Evolutionary conservation across 2,329 filamentous ascomycete genomes (phyloP), one percentile per base, ranked within the genome.

Genomic region (Aureobasidium sp.): DNA sequence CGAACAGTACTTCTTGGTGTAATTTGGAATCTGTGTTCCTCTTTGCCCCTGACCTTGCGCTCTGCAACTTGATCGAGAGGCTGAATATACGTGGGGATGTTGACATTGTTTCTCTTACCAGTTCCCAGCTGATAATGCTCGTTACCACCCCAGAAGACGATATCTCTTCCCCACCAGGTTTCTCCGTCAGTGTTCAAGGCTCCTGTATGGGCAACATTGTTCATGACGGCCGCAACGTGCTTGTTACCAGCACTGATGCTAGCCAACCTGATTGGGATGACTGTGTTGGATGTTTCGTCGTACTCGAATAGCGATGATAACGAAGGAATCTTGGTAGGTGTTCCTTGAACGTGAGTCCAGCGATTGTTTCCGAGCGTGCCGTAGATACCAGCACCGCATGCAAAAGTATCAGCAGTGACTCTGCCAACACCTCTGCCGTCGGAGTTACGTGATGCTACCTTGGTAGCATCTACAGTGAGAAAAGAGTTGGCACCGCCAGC

Each of bases 121-220:
- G 89, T 97, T 13, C 94, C 94, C 29, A 99, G 83, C 76, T 99
- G 94, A 74, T 89, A 97, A 72, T 87, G 84, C 77, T 97, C 92
- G 70, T 97, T 99, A 59, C 91, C 91, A 65, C 94, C 94, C 90
- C 92, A 99, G 80, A 90, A 95, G 1, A 97, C 74, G 34, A 92
- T 87, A 72, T 97, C 94, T 5, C 88, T 86, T 53, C 94, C 94
- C 84, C 87, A 96, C 72, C 94, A 92, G 1, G 87, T 90, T 69
- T 92, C 88, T 66, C 89, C 88, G 44, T 84, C 78, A 1, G 82
- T 81, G 17, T 73, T 68, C 68, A 65, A 74, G 1, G 86, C 81
- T 17, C 80, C 76, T 36, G 68, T 66, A 63, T 72, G 71, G 6
- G 92, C 81, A 34, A 88, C 83, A 71, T 97, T 97, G 70, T 86